Percentiles rank a stretch among this genome's conserved stretches.
phyloP scores from a whole-genome alignment of 805 yeast species.

The Kluyveromyces dobzhanskii region DNA sequence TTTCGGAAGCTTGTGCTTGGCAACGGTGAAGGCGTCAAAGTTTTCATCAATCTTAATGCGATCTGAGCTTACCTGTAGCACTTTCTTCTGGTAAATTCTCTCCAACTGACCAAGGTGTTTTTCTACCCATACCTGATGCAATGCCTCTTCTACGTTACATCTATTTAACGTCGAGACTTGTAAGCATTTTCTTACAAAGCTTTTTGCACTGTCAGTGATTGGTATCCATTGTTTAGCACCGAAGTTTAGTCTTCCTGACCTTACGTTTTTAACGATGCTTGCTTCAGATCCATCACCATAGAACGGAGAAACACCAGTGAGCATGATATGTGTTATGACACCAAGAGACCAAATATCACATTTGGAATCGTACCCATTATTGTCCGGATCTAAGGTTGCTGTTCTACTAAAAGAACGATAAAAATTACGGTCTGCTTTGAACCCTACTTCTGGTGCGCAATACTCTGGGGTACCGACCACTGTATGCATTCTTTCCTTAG shows the following conservation, averaged over 20 bases:
- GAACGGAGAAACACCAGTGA: conserved; percentile 61
- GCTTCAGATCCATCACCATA: conserved; percentile 38
- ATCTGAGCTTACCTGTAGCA: conserved; percentile 11
- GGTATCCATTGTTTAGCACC: conserved; percentile 34
- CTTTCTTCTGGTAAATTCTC: conserved; percentile 30
- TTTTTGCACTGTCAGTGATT: conserved; percentile 36
- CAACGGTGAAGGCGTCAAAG: conserved; percentile 3
- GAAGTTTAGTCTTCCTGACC: conserved; percentile 34
- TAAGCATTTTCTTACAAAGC: conserved; percentile 36
- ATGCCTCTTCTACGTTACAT: conserved; percentile 31
- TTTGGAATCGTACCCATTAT: conserved; percentile 41
- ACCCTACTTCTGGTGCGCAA: conserved; percentile 63
- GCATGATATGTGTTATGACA: conserved; percentile 46
- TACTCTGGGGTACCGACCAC: conserved; percentile 62
- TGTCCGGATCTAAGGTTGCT: conserved; percentile 18
- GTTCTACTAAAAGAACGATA: conserved; percentile 21
- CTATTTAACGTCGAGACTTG: conserved; percentile 33
- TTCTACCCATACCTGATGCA: conserved; percentile 42
- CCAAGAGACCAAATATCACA: conserved; percentile 71
- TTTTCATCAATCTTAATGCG: not conserved
- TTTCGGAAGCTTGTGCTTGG: conserved; percentile 24
- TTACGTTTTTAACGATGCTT: conserved; percentile 35
- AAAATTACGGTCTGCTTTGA: conserved; percentile 28
- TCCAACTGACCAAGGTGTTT: conserved; percentile 31
- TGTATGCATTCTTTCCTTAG: conserved; percentile 37